Evolutionary conservation across 495 filamentous ascomycete genomes (phyloP).

Genomic region (Aspergillus cavernicola): DNA sequence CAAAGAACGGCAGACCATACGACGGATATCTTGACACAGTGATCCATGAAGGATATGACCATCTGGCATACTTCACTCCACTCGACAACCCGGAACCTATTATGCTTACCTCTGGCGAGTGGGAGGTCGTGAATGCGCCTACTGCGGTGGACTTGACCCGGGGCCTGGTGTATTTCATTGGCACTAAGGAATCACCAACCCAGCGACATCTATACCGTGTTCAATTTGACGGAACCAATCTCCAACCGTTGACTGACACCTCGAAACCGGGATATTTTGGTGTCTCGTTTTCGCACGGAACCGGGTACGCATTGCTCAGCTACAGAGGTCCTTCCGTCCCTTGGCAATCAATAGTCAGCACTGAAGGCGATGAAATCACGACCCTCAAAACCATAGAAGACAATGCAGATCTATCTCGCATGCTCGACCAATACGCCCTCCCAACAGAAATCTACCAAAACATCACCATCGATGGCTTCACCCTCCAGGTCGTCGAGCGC

Average conservation of each 20-base stretch:
- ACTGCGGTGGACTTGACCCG: slow-evolving; percentile 80
- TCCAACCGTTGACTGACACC: slow-evolving; percentile 70
- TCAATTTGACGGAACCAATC: slow-evolving; percentile 68
- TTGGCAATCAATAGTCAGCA: slow-evolving; percentile 88
- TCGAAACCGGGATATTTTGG: slow-evolving; percentile 77
- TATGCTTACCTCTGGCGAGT: slow-evolving; percentile 81
- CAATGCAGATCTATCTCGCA: slow-evolving; percentile 63
- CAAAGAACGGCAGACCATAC: slow-evolving; percentile 66
- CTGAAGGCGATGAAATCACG: slow-evolving; percentile 57
- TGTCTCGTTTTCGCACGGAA: slow-evolving; percentile 78
- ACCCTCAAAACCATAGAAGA: slow-evolving; percentile 72
- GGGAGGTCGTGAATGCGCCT: slow-evolving; percentile 90
- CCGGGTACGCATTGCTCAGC: slow-evolving; percentile 75
- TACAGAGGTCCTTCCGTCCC: slow-evolving; percentile 85
- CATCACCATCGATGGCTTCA: slow-evolving; percentile 72
- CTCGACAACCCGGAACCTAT: slow-evolving; percentile 75
- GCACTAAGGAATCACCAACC: slow-evolving; percentile 81
- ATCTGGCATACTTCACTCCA: slow-evolving; percentile 92
- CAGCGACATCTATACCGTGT: slow-evolving; percentile 90
- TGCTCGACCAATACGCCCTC: slow-evolving; percentile 72
- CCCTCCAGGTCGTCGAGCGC: slow-evolving; percentile 83
- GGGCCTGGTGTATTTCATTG: slow-evolving; percentile 86
- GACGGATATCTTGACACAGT: slow-evolving; percentile 94
- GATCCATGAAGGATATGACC: slow-evolving; percentile 81
- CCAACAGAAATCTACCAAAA: slow-evolving; percentile 83